Evolutionary conservation across 1,284 basidiomycete genomes (phyloP).

Genomic region (Bondarzewia mesenterica): DNA sequence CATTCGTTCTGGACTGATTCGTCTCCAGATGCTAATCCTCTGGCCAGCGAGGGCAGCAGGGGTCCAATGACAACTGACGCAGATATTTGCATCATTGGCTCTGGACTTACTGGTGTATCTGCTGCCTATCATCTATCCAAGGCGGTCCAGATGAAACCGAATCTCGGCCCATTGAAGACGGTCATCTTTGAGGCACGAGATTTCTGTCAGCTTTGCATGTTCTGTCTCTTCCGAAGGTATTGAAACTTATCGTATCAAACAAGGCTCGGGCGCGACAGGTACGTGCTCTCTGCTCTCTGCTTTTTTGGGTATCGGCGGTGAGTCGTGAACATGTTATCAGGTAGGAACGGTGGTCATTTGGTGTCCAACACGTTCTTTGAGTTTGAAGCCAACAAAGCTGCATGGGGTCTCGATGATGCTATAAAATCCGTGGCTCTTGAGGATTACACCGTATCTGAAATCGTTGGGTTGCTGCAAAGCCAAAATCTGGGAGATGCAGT

Average conservation of each 20-base stretch:
- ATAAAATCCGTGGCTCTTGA: slow-evolving; percentile 50
- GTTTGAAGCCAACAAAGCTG: slow-evolving; percentile 31
- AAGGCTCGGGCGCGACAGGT: slow-evolving; percentile 80
- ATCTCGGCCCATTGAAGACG: slow-evolving; percentile 29
- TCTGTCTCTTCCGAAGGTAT: background rate
- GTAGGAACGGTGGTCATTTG: slow-evolving; percentile 74
- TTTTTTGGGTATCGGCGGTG: background rate
- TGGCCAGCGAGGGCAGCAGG: slow-evolving; percentile 54
- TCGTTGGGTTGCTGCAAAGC: slow-evolving; percentile 42
- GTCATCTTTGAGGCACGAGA: slow-evolving; percentile 69
- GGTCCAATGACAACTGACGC: slow-evolving; percentile 47
- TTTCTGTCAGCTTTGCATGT: slow-evolving; percentile 49
- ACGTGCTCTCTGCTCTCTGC: slow-evolving; percentile 4
- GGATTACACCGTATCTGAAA: slow-evolving; percentile 38
- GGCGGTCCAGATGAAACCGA: slow-evolving; percentile 16
- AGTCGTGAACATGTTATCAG: slow-evolving; percentile 24
- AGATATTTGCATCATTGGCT: slow-evolving; percentile 71
- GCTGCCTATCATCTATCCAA: slow-evolving; percentile 61
- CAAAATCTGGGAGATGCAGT: slow-evolving; percentile 39
- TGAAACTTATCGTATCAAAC: background rate
- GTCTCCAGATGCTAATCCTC: slow-evolving; percentile 47
- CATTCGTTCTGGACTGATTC: slow-evolving; percentile 63
- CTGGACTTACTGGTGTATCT: slow-evolving; percentile 70
- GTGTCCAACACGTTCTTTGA: slow-evolving; percentile 41
- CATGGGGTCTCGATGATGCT: slow-evolving; percentile 47